phyloP scores from a whole-genome alignment of 129 eudicot species.

The Logfia minima region DNA sequence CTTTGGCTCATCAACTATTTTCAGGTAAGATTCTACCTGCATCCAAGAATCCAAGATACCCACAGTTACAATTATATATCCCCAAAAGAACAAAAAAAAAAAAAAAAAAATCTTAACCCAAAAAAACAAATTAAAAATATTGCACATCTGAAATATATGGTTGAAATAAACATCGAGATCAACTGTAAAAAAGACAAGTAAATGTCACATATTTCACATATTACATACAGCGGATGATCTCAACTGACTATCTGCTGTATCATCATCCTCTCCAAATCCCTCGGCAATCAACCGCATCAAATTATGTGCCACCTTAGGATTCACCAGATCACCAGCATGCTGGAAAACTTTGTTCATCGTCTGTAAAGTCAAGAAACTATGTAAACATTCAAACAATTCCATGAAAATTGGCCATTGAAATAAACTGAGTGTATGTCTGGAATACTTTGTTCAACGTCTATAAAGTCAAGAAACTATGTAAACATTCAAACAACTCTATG shows the following conservation, averaged over 20 bases:
- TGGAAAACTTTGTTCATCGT: slow-evolving; percentile 96
- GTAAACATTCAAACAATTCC: neutral
- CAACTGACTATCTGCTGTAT: slow-evolving; percentile 87
- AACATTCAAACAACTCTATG: neutral
- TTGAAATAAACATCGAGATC: neutral
- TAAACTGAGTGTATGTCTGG: slow-evolving; percentile 31
- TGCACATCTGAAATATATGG: neutral
- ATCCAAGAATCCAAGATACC: slow-evolving; percentile 10
- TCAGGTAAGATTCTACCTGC: slow-evolving; percentile 96
- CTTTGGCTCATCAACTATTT: slow-evolving; percentile 85
- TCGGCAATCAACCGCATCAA: slow-evolving; percentile 98
- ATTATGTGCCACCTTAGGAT: slow-evolving; percentile 90
- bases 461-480: slow-evolving; percentile 18
- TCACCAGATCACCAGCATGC: slow-evolving; percentile 98
- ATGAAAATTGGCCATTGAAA: slow-evolving; percentile 7
- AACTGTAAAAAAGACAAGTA: neutral
- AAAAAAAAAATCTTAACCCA: neutral
- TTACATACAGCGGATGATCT: slow-evolving; percentile 92
- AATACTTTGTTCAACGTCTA: slow-evolving; percentile 98
- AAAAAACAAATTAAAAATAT: too few species aligned
- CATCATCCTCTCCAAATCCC: slow-evolving; percentile 99
- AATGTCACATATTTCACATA: neutral
- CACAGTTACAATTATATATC: slow-evolving; percentile 11
- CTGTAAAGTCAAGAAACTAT: slow-evolving; percentile 42
- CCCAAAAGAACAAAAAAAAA: neutral